A percentile compares a stretch with the other conserved stretches of the same genome.
Evolutionary conservation across 164 flowering plant species (phyloP).

Genomic region (Platanus orientalis): DNA sequence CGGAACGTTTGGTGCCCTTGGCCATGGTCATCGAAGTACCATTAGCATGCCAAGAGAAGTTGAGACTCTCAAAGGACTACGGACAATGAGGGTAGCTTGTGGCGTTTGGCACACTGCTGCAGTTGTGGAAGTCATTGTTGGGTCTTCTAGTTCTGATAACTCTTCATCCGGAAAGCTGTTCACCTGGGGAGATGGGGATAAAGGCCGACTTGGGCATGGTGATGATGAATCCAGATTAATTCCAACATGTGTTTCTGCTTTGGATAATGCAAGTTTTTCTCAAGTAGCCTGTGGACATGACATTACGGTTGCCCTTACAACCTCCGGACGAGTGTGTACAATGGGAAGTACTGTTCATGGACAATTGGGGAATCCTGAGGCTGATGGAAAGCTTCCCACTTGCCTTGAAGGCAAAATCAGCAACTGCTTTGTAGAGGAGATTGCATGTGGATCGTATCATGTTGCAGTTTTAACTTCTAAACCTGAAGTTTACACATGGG

Average conservation of each 20-base stretch:
- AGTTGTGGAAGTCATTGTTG: slow-evolving; percentile 46
- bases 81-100: slow-evolving; percentile 72
- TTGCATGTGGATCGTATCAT: slow-evolving; percentile 87
- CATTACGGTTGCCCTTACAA: slow-evolving; percentile 70
- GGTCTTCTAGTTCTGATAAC: slow-evolving; percentile 26
- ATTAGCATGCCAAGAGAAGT: slow-evolving; percentile 67
- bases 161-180: slow-evolving; percentile 58
- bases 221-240: slow-evolving; percentile 60
- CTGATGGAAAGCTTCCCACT: slow-evolving; percentile 58
- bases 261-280: slow-evolving; percentile 46
- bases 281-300: slow-evolving; percentile 79
- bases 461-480: slow-evolving; percentile 81
- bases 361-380: slow-evolving; percentile 61
- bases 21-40: slow-evolving; percentile 72
- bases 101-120: slow-evolving; percentile 99
- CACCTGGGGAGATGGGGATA: slow-evolving; percentile 98
- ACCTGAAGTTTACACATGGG: slow-evolving; percentile 90
- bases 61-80: slow-evolving; percentile 55
- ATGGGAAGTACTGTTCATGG: slow-evolving; percentile 80
- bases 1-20: slow-evolving; percentile 92
- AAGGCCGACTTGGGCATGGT: slow-evolving; percentile 81
- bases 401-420: slow-evolving; percentile 52
- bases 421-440: slow-evolving; percentile 58
- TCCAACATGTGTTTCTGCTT: slow-evolving; percentile 56
- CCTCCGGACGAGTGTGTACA: slow-evolving; percentile 70